These are phyloP conservation scores for Macrolepiota dolichaula DNA, from an alignment of 768 basidiomycete species.

Conservation along the genomic window DNA sequence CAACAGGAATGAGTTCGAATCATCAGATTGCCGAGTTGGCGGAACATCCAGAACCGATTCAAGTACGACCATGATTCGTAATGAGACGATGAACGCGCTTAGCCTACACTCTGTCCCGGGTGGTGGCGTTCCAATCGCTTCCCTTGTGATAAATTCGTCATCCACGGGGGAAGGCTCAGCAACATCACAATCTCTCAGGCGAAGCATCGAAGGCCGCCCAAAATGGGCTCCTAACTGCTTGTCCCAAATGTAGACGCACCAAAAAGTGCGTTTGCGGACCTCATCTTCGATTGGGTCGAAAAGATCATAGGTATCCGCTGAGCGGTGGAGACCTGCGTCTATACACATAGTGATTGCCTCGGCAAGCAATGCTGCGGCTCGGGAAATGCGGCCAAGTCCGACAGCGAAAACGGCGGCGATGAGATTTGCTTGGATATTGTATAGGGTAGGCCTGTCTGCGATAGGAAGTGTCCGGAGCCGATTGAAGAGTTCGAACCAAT, in stretches of 20 bases:
- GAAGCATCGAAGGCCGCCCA: constrained; percentile 83
- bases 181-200: constrained; percentile 89
- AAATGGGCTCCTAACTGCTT: constrained; percentile 90
- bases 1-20: constrained; percentile 73
- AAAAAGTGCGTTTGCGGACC: constrained; percentile 91
- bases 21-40: constrained; percentile 58
- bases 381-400: constrained; percentile 84
- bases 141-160: constrained; percentile 84
- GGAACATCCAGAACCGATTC: constrained; percentile 86
- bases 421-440: constrained; percentile 88
- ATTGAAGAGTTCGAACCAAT: constrained; percentile 88
- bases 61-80: constrained; percentile 83
- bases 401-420: constrained; percentile 93
- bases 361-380: constrained; percentile 80
- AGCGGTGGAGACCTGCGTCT: constrained; percentile 87
- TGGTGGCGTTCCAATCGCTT: constrained; percentile 64
- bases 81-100: constrained; percentile 72
- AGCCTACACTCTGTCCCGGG: constrained; percentile 72
- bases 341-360: constrained; percentile 86
- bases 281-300: constrained; percentile 91
- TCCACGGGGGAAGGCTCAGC: constrained; percentile 81
- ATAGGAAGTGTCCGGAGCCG: constrained; percentile 86
- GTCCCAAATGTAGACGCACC: constrained; percentile 97
- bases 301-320: constrained; percentile 78
- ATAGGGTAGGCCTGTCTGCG: constrained; percentile 84